These are phyloP conservation scores for Globisporangium lucens DNA, from an alignment of 352 stramenopile genomes.

Conservation along the genomic window DNA sequence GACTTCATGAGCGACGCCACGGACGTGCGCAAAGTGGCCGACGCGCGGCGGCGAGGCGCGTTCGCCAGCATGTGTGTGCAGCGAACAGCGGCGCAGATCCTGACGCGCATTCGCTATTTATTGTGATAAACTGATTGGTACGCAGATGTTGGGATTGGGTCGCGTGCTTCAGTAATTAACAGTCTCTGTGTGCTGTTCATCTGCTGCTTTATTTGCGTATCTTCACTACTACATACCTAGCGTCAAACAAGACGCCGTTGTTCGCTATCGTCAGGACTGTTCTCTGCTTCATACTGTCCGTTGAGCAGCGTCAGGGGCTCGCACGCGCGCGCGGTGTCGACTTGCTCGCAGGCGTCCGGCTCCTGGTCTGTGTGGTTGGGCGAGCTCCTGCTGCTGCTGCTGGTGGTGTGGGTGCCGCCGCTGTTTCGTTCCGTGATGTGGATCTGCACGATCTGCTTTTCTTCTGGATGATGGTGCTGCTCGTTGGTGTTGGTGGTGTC, in stretches of 20 bases:
- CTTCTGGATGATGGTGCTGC: not conserved
- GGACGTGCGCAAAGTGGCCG: conserved; percentile 16
- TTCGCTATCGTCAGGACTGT: not conserved
- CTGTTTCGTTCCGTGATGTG: not conserved
- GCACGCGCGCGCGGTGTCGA: conserved; percentile 8
- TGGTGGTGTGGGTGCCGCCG: not conserved
- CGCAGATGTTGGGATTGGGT: not conserved
- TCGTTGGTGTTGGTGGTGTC: not conserved
- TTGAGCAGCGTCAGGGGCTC: conserved; percentile 13
- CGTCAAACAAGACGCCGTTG: conserved; percentile 9
- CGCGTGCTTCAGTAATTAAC: conserved; percentile 4
- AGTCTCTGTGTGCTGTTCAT: not conserved
- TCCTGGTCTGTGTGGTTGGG: conserved; percentile 5
- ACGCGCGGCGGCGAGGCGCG: conserved; percentile 26
- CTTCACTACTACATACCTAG: not conserved
- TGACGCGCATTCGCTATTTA: conserved; percentile 55
- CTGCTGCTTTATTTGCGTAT: not conserved
- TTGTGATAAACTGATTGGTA: conserved; percentile 29
- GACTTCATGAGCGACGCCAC: conserved; percentile 16
- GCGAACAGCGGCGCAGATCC: conserved; percentile 38
- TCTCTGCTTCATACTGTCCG: not conserved
- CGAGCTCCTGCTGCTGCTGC: conserved; percentile 7
- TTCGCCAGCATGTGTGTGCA: conserved; percentile 39
- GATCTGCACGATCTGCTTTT: conserved; percentile 1
- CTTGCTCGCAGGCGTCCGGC: conserved; percentile 2